phyloP scores from a whole-genome alignment of 768 basidiomycete genomes.

The Naematelia encephala region DNA sequence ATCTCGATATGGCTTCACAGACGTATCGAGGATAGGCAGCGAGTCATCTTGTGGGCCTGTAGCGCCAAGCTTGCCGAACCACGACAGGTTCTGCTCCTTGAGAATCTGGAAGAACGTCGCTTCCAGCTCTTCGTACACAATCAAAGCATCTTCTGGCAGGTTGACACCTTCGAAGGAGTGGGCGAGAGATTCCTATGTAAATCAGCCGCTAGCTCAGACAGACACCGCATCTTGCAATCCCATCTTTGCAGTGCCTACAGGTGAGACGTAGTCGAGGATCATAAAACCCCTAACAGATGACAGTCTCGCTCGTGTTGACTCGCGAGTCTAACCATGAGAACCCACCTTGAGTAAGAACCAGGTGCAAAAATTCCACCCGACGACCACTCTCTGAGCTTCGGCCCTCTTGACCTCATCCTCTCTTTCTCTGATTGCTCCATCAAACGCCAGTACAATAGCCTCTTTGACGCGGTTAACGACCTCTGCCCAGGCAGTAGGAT shows the following conservation, averaged over 20 bases:
- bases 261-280: too few relatives aligned
- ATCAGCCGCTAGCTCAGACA: neutral
- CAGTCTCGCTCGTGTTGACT: too few relatives aligned
- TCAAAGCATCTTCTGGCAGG: conserved; percentile 80
- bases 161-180: conserved; percentile 85
- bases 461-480: conserved; percentile 86
- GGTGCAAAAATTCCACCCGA: conserved; percentile 98
- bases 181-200: conserved; percentile 97
- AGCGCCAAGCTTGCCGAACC: conserved; percentile 84
- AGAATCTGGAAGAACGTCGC: conserved; percentile 61
- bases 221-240: too few relatives aligned
- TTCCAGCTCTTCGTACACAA: conserved; percentile 89
- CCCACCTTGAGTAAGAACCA: conserved; percentile 91
- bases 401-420: conserved; percentile 89
- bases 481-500: conserved; percentile 81
- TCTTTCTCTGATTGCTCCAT: conserved; percentile 67
- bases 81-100: conserved; percentile 61
- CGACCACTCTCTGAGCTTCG: conserved; percentile 83
- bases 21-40: conserved; percentile 68
- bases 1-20: conserved; percentile 81
- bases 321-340: too few relatives aligned
- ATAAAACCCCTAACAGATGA: too few relatives aligned
- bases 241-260: too few relatives aligned
- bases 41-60: conserved; percentile 71
- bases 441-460: conserved; percentile 77